Percentiles rank a stretch among this genome's conserved stretches.
Evolutionary conservation across 1,139 yeast species (phyloP).

Genomic region (Protomyces inouyei): DNA sequence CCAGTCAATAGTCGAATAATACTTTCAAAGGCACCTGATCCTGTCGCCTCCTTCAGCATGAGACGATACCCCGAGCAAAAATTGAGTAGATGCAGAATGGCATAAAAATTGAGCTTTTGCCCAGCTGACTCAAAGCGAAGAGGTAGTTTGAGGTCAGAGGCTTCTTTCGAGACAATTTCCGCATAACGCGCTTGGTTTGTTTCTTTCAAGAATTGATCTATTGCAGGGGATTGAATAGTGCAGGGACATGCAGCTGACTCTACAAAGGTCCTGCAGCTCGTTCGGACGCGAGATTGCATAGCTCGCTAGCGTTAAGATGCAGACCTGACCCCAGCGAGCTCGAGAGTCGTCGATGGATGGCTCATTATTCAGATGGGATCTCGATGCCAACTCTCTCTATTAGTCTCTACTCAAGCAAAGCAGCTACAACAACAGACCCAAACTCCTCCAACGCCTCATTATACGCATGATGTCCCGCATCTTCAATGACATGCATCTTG

Average conservation of each 20-base stretch:
- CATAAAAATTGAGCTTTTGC: slow-evolving; percentile 12
- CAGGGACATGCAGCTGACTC: not conserved
- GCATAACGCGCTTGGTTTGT: slow-evolving; percentile 8
- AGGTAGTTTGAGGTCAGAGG: slow-evolving; percentile 9
- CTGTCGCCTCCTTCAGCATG: slow-evolving; percentile 16
- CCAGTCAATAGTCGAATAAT: slow-evolving; percentile 16
- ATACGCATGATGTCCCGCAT: too few species aligned
- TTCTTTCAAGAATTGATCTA: not conserved
- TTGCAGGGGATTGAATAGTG: not conserved
- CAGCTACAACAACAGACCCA: too few species aligned
- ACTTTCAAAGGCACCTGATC: slow-evolving; percentile 20
- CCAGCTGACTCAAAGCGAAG: not conserved
- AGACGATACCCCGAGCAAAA: slow-evolving; percentile 19
- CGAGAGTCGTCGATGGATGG: too few species aligned
- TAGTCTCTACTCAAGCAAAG: too few species aligned
- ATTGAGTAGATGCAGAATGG: slow-evolving; percentile 16
- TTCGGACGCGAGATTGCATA: slow-evolving; percentile 12
- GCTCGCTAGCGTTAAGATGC: too few species aligned
- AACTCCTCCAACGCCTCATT: too few species aligned
- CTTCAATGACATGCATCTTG: too few species aligned
- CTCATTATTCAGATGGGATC: too few species aligned
- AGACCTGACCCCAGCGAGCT: too few species aligned
- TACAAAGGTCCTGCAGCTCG: slow-evolving; percentile 2
- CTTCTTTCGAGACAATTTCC: slow-evolving; percentile 3
- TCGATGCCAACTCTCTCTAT: too few species aligned